Evolutionary conservation across 352 stramenopile genomes (phyloP).

Genomic region (Phytopythium sindhum): DNA sequence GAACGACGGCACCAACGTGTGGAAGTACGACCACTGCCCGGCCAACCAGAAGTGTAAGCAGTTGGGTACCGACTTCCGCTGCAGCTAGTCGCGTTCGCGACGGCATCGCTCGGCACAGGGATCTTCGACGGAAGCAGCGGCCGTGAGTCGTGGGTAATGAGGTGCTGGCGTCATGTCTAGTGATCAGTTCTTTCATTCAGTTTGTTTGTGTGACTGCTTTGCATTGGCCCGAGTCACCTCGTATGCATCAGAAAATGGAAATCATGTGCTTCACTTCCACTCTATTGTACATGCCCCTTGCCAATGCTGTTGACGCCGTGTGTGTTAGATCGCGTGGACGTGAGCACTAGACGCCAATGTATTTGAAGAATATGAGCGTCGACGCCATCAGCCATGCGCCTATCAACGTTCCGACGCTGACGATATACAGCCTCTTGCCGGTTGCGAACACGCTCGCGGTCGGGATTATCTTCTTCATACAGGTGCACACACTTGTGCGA

Average conservation of each 20-base stretch:
- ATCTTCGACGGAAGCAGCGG: background rate
- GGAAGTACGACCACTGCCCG: constrained; percentile 29
- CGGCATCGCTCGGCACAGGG: background rate
- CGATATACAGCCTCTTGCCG: constrained; percentile 58
- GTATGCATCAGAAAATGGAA: background rate
- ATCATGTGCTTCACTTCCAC: background rate
- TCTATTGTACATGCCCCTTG: background rate
- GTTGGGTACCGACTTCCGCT: constrained; percentile 23
- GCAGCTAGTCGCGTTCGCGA: constrained; percentile 4
- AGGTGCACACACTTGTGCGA: constrained; percentile 88
- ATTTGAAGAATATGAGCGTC: constrained; percentile 85
- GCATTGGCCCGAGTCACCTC: background rate
- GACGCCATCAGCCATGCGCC: constrained; percentile 90
- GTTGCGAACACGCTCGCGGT: constrained; percentile 88
- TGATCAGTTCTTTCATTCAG: background rate
- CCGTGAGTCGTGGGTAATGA: background rate
- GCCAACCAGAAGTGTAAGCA: constrained; percentile 21
- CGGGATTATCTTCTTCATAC: constrained; percentile 86
- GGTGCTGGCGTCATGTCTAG: background rate
- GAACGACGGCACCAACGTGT: constrained; percentile 31
- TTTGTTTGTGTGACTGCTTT: background rate
- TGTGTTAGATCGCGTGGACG: no score
- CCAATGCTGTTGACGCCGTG: no score
- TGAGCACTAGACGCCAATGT: constrained; percentile 47
- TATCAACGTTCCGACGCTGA: constrained; percentile 71